Percentiles rank a stretch among this genome's conserved stretches.
These are phyloP conservation scores for Nitzschia sp. DNA, from an alignment of 108 stramenopile species.

Conservation along the genomic window DNA sequence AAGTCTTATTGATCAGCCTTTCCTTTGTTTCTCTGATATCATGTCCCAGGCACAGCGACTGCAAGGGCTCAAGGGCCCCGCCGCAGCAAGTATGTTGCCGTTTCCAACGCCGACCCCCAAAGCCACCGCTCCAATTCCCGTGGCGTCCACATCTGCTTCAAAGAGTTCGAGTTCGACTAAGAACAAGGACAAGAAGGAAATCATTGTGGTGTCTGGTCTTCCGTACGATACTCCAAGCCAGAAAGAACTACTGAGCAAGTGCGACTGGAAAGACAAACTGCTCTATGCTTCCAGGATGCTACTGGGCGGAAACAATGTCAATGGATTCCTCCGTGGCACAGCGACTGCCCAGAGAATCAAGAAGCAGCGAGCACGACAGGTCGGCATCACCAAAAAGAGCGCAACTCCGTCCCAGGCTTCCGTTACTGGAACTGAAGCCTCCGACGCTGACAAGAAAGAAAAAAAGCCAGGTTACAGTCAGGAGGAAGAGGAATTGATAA, in stretches of 20 bases:
- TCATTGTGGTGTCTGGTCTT: not conserved
- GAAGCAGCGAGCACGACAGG: slow-evolving; percentile 71
- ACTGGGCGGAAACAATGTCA: slow-evolving; percentile 61
- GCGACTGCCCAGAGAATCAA: slow-evolving; percentile 72
- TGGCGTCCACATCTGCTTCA: not conserved
- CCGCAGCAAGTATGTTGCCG: not conserved
- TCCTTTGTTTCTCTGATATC: too few species aligned
- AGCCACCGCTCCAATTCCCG: not conserved
- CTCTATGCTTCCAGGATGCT: slow-evolving; percentile 62
- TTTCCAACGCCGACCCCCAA: not conserved
- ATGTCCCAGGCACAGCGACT: not conserved
- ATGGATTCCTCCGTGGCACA: slow-evolving; percentile 75
- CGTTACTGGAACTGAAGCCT: slow-evolving; percentile 29
- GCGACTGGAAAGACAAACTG: slow-evolving; percentile 53
- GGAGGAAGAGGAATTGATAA: slow-evolving; percentile 34
- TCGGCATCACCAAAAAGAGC: slow-evolving; percentile 31
- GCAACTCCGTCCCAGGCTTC: slow-evolving; percentile 16
- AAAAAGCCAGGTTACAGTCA: slow-evolving; percentile 25
- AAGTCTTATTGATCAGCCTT: too few species aligned
- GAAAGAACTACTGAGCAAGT: slow-evolving; percentile 35
- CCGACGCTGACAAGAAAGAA: slow-evolving; percentile 24
- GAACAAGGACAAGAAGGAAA: not conserved
- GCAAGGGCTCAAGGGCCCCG: not conserved
- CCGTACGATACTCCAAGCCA: slow-evolving; percentile 30
- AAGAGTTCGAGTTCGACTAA: slow-evolving; percentile 3